phyloP scores from a whole-genome alignment of 176 grass and related monocot genomes.

The Ampelocalamus luodianensis region DNA sequence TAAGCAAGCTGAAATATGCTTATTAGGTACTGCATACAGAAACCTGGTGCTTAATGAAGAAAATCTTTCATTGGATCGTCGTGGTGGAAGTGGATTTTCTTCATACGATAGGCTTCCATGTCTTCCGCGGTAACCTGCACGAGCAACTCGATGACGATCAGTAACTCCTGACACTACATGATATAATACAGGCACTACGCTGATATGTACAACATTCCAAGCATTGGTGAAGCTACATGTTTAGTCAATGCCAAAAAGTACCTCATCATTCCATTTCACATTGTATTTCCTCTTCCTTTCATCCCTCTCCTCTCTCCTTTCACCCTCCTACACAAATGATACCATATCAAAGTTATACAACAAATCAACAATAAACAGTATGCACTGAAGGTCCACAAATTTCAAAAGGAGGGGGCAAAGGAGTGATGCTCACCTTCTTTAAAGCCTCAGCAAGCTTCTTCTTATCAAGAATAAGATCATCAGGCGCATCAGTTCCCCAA shows the following conservation, averaged over 20 bases:
- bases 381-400: background rate
- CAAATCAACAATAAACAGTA: background rate
- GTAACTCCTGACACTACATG: too few relatives aligned
- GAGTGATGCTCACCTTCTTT: slow-evolving; percentile 71
- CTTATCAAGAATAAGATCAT: slow-evolving; percentile 86
- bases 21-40: too few relatives aligned
- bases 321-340: slow-evolving; percentile 61
- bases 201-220: too few relatives aligned
- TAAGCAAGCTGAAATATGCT: too few relatives aligned
- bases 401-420: background rate
- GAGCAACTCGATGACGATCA: too few relatives aligned
- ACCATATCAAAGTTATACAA: background rate
- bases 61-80: slow-evolving; percentile 97
- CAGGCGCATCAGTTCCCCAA: slow-evolving; percentile 90
- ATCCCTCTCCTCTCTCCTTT: slow-evolving; percentile 77
- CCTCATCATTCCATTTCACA: slow-evolving; percentile 82
- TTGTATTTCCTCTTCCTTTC: slow-evolving; percentile 98
- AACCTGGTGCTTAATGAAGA: slow-evolving; percentile 23
- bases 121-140: slow-evolving; percentile 71
- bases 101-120: slow-evolving; percentile 98
- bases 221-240: too few relatives aligned
- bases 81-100: slow-evolving; percentile 53
- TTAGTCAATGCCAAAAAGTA: too few relatives aligned
- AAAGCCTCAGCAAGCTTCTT: slow-evolving; percentile 79
- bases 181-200: too few relatives aligned